Evolutionary conservation across 768 basidiomycete genomes (phyloP).

Genomic region (Trametes meyenii): DNA sequence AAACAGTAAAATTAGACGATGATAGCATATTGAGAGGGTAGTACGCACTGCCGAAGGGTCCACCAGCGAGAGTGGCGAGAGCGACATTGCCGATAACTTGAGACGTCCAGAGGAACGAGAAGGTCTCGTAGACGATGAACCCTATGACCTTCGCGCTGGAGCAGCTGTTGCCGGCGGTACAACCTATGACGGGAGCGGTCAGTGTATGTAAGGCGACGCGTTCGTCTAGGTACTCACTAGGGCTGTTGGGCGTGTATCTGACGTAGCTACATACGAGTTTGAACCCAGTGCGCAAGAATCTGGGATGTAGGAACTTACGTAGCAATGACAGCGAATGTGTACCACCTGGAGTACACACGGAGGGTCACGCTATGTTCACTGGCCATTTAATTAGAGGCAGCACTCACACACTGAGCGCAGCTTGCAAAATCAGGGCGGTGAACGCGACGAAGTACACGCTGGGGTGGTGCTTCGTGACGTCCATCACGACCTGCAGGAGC

Average conservation of each 20-base stretch:
- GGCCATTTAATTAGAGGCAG: too few relatives aligned
- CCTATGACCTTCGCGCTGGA: slow-evolving; percentile 79
- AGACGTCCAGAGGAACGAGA: slow-evolving; percentile 86
- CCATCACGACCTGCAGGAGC: slow-evolving; percentile 81
- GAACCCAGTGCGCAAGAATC: neutral
- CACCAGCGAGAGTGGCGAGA: slow-evolving; percentile 79
- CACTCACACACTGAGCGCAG: slow-evolving; percentile 67
- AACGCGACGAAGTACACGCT: slow-evolving; percentile 82
- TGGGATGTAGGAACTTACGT: slow-evolving; percentile 47
- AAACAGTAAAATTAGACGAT: slow-evolving; percentile 26
- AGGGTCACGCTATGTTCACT: neutral
- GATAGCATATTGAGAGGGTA: neutral
- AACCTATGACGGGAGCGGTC: slow-evolving; percentile 42
- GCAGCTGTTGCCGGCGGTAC: slow-evolving; percentile 53
- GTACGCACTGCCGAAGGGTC: slow-evolving; percentile 60
- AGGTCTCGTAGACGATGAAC: slow-evolving; percentile 74
- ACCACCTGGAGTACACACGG: slow-evolving; percentile 54
- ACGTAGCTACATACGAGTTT: slow-evolving; percentile 41
- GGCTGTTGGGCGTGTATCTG: slow-evolving; percentile 79
- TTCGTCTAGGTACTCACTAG: slow-evolving; percentile 45
- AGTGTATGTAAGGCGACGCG: neutral
- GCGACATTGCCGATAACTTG: slow-evolving; percentile 82
- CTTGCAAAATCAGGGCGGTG: slow-evolving; percentile 68
- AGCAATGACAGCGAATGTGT: slow-evolving; percentile 74
- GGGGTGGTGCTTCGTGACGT: slow-evolving; percentile 80